These are phyloP conservation scores for Exsudoporus floridanus DNA, from an alignment of 1,284 basidiomycete genomes.

Conservation along the genomic window DNA sequence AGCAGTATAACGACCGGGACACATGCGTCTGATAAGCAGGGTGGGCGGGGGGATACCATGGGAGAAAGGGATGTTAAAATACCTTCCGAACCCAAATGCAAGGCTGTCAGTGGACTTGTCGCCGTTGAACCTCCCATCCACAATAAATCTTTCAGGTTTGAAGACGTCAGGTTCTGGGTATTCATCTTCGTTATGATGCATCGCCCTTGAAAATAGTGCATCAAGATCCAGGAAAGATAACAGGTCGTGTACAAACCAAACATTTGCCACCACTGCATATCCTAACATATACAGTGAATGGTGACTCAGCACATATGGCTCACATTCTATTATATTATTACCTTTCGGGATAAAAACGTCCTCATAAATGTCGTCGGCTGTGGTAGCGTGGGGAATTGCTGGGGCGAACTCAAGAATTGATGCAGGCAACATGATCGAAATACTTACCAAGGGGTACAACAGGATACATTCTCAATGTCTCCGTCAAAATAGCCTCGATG, in stretches of 20 bases:
- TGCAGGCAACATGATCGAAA: not conserved
- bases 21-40: conserved; percentile 16
- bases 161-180: conserved; percentile 45
- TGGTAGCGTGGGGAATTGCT: conserved; percentile 47
- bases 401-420: not conserved
- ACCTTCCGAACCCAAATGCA: conserved; percentile 47
- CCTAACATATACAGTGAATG: conserved; percentile 8
- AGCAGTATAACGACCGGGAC: conserved; percentile 30
- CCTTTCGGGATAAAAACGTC: conserved; percentile 46
- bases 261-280: conserved; percentile 43
- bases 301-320: not conserved
- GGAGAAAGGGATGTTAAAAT: not conserved
- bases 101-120: conserved; percentile 35
- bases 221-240: not conserved
- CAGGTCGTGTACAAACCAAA: conserved; percentile 37
- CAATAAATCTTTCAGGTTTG: conserved; percentile 42
- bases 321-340: not conserved
- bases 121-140: conserved; percentile 24
- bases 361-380: conserved; percentile 43
- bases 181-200: conserved; percentile 39
- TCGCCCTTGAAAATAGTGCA: conserved; percentile 35
- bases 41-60: not conserved
- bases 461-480: conserved; percentile 50
- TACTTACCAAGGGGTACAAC: conserved; percentile 34
- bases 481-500: conserved; percentile 48